Conservation (phyloP, 1,284 basidiomycete genomes). For the Sanghuangporus baumii region DNA sequence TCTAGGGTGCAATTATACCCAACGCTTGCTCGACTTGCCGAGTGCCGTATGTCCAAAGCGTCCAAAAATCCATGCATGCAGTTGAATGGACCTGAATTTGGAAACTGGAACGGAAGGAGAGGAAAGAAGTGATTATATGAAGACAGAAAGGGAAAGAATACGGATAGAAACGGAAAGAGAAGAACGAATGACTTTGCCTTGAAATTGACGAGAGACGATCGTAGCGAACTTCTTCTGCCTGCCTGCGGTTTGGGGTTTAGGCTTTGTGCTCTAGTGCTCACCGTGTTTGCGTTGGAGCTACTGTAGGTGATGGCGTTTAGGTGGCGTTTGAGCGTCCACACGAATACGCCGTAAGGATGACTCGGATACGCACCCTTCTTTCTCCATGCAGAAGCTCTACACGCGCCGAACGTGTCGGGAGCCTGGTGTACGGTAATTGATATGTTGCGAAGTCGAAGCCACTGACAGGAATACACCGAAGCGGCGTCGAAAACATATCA, state of each 20-base stretch:
- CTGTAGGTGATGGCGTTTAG: background rate
- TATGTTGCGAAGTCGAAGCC: background rate
- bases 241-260: background rate
- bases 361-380: background rate
- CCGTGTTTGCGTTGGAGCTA: no score
- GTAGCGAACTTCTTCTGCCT: background rate
- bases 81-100: background rate
- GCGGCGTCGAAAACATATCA: background rate
- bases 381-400: background rate
- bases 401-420: no score
- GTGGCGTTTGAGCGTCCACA: background rate
- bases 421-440: no score
- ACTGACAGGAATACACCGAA: background rate
- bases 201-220: background rate
- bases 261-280: no score
- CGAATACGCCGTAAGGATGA: background rate
- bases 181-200: background rate
- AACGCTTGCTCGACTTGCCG: no score
- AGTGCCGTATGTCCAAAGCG: no score
- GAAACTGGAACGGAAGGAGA: background rate
- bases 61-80: background rate
- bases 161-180: background rate
- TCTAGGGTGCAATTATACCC: no score
- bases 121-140: background rate
- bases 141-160: background rate